Conservation (phyloP, 768 basidiomycete species). For the Lactarius deliciosus region DNA sequence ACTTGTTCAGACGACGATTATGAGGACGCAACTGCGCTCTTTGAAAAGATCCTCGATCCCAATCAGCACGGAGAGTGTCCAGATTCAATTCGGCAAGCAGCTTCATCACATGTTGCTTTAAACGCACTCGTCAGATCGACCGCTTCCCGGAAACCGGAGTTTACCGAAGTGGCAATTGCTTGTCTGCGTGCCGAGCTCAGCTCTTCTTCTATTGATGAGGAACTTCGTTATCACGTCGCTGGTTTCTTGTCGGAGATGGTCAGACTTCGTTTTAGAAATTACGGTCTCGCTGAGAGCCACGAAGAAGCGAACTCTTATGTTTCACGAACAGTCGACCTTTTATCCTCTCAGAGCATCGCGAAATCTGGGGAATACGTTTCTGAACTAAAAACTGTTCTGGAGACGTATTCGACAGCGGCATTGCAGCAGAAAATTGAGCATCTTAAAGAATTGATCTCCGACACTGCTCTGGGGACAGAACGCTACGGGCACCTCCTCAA, state of each 20-base stretch:
- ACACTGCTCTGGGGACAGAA: neutral
- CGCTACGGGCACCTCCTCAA: neutral
- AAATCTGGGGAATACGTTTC: too few relatives aligned
- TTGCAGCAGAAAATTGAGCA: constrained; percentile 7
- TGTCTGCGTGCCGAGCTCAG: neutral
- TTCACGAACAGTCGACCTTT: neutral
- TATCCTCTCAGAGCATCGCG: neutral
- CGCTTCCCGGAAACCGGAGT: neutral
- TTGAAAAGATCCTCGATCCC: neutral
- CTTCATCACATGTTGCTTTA: neutral
- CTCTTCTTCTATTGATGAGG: neutral
- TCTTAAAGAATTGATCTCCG: constrained; percentile 1
- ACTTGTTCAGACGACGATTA: neutral
- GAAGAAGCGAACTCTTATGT: neutral
- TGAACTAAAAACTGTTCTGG: neutral
- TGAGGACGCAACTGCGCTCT: neutral
- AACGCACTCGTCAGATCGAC: neutral
- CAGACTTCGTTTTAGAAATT: neutral
- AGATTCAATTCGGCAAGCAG: neutral
- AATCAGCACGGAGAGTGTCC: neutral
- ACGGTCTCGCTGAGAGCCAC: neutral
- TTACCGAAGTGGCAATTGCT: constrained; percentile 9
- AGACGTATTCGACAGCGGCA: neutral
- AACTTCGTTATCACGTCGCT: neutral
- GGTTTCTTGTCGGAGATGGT: neutral